Base-by-base conservation (phyloP, 208 protist genomes). In the Leishmania tarentolae region DNA sequence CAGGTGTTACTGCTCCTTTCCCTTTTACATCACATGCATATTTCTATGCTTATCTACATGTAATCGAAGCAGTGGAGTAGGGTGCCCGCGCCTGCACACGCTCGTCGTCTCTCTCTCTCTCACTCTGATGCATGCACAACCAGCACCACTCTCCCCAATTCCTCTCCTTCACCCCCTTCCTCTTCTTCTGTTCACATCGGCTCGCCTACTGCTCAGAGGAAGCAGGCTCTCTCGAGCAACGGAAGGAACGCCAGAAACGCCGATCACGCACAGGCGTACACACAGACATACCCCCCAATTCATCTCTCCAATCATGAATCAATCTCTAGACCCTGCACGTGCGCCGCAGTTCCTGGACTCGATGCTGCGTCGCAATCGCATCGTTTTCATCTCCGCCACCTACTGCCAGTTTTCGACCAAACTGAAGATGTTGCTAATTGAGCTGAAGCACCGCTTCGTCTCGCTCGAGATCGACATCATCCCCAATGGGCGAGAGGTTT, bases 381-480 rank as follows among this genome's bases (percentile, higher is more conserved):
- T 96, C 75, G 94, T 97, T 3, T 75, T 97, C 75, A 94, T 97
- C 76, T 94, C 90, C 24, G 92, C 94, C 70, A 97, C 94, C n/a
- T 97, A 97, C 89, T 97, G 94, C 82, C 84, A 92, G 44, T 97
- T 95, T 78, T 96, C 84, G 57, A 94, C 91, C 9, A 91, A 95
- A 73, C 78, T 95, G 13, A 97, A 97, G 50, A 91, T 90, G 87
- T 76, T 97, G 35, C 87, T 97, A 11, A 96, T 97, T 73, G 91
- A 96, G 78, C 71, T 92, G 59, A 94, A 93, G 70, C 87, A 93
- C 74, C 92, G 92, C 57, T 97, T 97, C 37, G 92, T 96, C 0
- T 95, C 94, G 24, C 86, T 97, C 7, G 92, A 97, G 85, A 93
- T 97, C 46, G 92, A 97, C 76, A 94, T 97, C 76, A 95, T 97